Evolutionary conservation across 2,329 filamentous ascomycete genomes (phyloP).

Genomic region (Colletotrichum sp.): DNA sequence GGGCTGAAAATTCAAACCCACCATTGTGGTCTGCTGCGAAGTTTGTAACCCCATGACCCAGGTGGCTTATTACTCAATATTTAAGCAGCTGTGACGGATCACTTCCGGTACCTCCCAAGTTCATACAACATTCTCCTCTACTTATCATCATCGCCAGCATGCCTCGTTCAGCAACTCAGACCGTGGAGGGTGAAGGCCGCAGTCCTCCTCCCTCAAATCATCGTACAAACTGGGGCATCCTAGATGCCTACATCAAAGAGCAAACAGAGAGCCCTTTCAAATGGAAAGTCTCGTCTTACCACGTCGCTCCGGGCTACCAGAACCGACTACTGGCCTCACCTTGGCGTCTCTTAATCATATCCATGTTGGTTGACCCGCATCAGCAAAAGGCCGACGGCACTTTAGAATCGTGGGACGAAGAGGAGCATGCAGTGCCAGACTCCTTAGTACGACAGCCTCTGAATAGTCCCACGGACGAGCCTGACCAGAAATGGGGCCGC

Average conservation of each 20-base stretch:
- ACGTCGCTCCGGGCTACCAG: background rate
- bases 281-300: background rate
- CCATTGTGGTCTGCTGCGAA: background rate
- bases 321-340: background rate
- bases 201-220: background rate
- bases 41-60: background rate
- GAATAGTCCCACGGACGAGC: background rate
- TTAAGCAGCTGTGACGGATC: background rate
- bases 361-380: background rate
- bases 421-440: background rate
- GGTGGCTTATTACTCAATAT: background rate
- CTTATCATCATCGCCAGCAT: background rate
- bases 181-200: background rate
- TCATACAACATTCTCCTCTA: background rate
- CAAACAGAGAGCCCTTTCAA: background rate
- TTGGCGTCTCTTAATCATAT: background rate
- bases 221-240: background rate
- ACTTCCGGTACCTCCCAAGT: background rate
- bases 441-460: accelerated
- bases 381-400: background rate
- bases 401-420: background rate
- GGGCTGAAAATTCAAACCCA: background rate
- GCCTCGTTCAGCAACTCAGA: background rate
- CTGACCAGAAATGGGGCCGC: background rate
- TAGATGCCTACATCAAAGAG: background rate